These are phyloP conservation scores for Aspergillus sp. DNA, from an alignment of 2,329 filamentous ascomycete species.

Conservation along the genomic window DNA sequence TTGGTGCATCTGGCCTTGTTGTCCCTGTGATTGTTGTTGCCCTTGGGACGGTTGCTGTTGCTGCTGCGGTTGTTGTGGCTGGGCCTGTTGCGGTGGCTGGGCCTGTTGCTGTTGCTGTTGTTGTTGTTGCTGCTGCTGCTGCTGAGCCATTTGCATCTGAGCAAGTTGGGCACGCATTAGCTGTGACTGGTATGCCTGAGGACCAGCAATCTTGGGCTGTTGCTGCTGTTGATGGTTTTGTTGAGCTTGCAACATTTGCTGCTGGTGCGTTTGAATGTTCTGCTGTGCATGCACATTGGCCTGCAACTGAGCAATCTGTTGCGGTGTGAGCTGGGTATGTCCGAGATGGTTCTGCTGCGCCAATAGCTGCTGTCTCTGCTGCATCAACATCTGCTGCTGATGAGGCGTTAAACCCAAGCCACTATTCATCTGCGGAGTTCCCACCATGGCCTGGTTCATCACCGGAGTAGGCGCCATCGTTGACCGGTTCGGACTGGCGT, in stretches of 20 bases:
- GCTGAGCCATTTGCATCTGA: slow-evolving; percentile 40
- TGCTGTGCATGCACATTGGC: slow-evolving; percentile 48
- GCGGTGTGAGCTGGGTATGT: slow-evolving; percentile 38
- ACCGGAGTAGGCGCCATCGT: slow-evolving; percentile 46
- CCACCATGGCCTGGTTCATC: slow-evolving; percentile 44
- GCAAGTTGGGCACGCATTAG: slow-evolving; percentile 38
- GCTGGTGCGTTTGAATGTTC: slow-evolving; percentile 44
- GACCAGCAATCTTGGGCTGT: slow-evolving; percentile 27
- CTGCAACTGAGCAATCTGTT: slow-evolving; percentile 43
- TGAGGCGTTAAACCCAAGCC: slow-evolving; percentile 39
- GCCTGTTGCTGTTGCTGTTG: slow-evolving; percentile 32
- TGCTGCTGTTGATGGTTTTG: slow-evolving; percentile 34
- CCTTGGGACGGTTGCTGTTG: slow-evolving; percentile 21
- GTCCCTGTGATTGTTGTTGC: slow-evolving; percentile 28
- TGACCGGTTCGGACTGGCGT: slow-evolving; percentile 45
- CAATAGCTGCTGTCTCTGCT: slow-evolving; percentile 40
- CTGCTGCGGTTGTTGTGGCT: slow-evolving; percentile 24
- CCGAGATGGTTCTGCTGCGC: slow-evolving; percentile 38
- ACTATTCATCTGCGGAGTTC: slow-evolving; percentile 39
- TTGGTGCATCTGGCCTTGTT: slow-evolving; percentile 30
- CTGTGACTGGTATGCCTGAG: slow-evolving; percentile 39
- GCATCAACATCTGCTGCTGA: slow-evolving; percentile 40
- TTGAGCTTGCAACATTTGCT: slow-evolving; percentile 40
- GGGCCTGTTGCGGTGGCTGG: slow-evolving; percentile 24
- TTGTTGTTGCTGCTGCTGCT: slow-evolving; percentile 29